Evolutionary conservation across 2,329 filamentous ascomycete species (phyloP).

Genomic region (Colletotrichum chrysophilum): DNA sequence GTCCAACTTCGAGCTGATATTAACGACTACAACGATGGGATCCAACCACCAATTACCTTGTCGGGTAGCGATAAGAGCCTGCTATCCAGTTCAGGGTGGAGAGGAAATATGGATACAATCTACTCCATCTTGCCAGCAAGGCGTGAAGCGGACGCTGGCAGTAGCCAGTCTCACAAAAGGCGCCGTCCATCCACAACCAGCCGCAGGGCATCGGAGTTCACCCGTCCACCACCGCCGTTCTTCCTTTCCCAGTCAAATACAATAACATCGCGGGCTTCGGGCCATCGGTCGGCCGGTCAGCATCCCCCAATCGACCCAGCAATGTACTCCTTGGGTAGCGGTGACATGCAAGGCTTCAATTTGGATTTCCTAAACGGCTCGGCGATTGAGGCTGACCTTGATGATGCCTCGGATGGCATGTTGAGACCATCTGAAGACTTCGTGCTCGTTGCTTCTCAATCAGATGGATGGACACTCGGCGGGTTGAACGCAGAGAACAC

Average conservation of each 20-base stretch:
- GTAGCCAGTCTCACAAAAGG: slow-evolving; percentile 32
- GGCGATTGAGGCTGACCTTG: slow-evolving; percentile 31
- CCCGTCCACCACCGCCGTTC: slow-evolving; percentile 33
- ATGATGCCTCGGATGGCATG: slow-evolving; percentile 9
- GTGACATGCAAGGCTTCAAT: slow-evolving; percentile 23
- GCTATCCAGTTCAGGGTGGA: neutral
- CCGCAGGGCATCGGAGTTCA: slow-evolving; percentile 34
- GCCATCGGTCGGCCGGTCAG: slow-evolving; percentile 13
- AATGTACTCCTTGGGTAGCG: slow-evolving; percentile 30
- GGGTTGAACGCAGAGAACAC: slow-evolving; percentile 22
- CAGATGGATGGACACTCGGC: slow-evolving; percentile 32
- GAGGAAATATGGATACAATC: slow-evolving; percentile 6
- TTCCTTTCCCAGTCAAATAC: slow-evolving; percentile 23
- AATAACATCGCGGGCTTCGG: slow-evolving; percentile 21
- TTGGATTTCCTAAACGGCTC: slow-evolving; percentile 32
- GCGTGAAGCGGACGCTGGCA: slow-evolving; percentile 32
- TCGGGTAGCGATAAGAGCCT: neutral
- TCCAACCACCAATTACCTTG: neutral
- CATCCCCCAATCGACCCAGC: slow-evolving; percentile 27
- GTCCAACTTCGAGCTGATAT: slow-evolving; percentile 45
- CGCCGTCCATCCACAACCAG: slow-evolving; percentile 28
- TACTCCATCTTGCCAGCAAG: slow-evolving; percentile 33
- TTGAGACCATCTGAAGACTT: slow-evolving; percentile 23
- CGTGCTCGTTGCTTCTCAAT: slow-evolving; percentile 29
- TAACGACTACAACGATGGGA: neutral